Evolutionary conservation across 176 grass and related monocot genomes (phyloP), one percentile per base, ranked within the genome.

Genomic region (Rhynchospora tenuis): DNA sequence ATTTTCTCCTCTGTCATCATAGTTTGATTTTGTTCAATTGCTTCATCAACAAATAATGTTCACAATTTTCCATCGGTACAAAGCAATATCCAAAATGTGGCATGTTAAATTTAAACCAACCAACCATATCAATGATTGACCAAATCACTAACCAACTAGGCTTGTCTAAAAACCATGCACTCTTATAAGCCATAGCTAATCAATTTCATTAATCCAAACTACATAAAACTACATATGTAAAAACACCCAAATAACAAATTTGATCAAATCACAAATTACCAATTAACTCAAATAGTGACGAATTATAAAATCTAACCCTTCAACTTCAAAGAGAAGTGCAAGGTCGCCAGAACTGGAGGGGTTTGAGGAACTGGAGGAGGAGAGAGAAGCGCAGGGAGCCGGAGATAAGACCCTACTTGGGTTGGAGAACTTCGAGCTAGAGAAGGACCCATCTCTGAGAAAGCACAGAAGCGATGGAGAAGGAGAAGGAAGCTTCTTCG

Each of bases 271-370:
- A 45, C 17, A 10, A 51, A 51, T 12, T 12, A 70, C 65, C 42
- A 70, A 70, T 74, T 23, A 75, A 22, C 12, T 22, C 33, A 48
- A 50, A 22, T 19, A 23, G 38, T 8, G 42, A 80, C 15, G 26
- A 80, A 2, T 42, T 46, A 86, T 23, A 72, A 68, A 84, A 62
- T 55, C 76, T 27, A 86, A 86, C 85, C 85, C 78, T 82, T 87
- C 85, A 0, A 87, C 85, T 87, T 87, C 85, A 72, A 87, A 61
- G 23, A 87, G 64, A 50, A 87, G 78, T 9, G 64, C 78, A 31
- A 87, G 85, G 20, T 82, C 64, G 7, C 8, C 20, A 17, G 85
- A 86, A n/a, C 1, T 43, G 29, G 14, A 45, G 19, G 77, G 26
- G 3, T 72, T 64, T 7, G 43, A 16, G 22, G 54, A 73, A 61